phyloP scores from a whole-genome alignment of 768 basidiomycete species.

The Tephrocybe sp. region DNA sequence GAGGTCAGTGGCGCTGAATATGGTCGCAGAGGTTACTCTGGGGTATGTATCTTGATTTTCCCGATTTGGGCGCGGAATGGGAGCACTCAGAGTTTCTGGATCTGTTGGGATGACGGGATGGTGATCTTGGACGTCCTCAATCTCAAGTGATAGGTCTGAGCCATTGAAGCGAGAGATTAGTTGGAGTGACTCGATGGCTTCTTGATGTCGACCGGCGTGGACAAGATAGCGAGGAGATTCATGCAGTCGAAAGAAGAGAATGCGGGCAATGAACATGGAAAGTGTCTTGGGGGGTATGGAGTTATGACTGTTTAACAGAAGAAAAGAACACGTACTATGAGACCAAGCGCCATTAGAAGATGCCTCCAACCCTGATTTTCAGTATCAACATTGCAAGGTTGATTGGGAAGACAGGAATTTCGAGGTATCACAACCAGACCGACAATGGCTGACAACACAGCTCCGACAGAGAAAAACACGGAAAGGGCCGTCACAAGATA shows the following conservation, averaged over 20 bases:
- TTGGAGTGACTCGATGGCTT: constrained; percentile 81
- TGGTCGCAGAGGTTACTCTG: constrained; percentile 29
- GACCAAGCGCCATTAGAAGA: constrained; percentile 73
- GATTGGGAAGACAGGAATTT: constrained; percentile 58
- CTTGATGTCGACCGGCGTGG: constrained; percentile 79
- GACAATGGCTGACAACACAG: constrained; percentile 81
- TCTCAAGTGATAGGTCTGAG: constrained; percentile 59
- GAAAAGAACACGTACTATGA: constrained; percentile 61
- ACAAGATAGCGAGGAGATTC: constrained; percentile 95
- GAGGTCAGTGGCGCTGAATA: constrained; percentile 32
- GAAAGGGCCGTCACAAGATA: constrained; percentile 91
- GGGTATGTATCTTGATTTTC: constrained; percentile 11
- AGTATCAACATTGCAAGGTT: constrained; percentile 61
- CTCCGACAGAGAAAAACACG: constrained; percentile 94
- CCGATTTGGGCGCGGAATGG: constrained; percentile 4
- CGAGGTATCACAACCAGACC: constrained; percentile 79
- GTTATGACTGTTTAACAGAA: constrained; percentile 7
- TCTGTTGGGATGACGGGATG: constrained; percentile 15
- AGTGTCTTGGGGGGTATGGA: constrained; percentile 61
- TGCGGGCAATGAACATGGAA: constrained; percentile 83
- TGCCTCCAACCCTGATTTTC: constrained; percentile 91
- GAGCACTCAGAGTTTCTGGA: constrained; percentile 1
- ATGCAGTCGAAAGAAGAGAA: constrained; percentile 87
- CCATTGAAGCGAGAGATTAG: constrained; percentile 89
- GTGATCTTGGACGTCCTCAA: constrained; percentile 67